Evolutionary conservation across 345 rosid genomes (phyloP).

Genomic region (Lepidium africanum): DNA sequence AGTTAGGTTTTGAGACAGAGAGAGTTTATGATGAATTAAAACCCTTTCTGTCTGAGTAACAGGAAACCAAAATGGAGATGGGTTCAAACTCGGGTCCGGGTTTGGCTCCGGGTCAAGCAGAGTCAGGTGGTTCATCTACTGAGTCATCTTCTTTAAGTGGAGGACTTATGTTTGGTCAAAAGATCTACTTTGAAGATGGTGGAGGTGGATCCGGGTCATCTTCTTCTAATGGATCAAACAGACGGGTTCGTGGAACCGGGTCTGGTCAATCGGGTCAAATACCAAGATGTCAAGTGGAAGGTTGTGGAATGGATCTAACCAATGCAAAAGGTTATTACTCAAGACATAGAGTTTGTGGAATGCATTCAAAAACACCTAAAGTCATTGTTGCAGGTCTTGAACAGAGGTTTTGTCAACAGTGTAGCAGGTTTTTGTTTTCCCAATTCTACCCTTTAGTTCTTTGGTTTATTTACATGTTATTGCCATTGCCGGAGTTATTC

Average conservation of each 20-base stretch:
- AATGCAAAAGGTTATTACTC: conserved; percentile 88
- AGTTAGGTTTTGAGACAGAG: conserved; percentile 1
- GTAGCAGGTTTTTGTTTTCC: conserved; percentile 60
- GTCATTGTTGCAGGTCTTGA: conserved; percentile 74
- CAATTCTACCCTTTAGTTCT: conserved; percentile 8
- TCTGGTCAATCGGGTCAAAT: conserved; percentile 44
- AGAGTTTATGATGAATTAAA: not conserved
- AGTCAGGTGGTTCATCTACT: conserved; percentile 47
- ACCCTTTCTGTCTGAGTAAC: conserved; percentile 14
- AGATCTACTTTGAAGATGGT: conserved; percentile 72
- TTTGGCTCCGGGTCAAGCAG: conserved; percentile 31
- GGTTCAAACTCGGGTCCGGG: conserved; percentile 59
- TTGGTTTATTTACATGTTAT: conserved; percentile 9
- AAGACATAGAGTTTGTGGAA: conserved; percentile 82
- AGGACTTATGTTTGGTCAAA: conserved; percentile 68
- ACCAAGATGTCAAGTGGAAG: conserved; percentile 94
- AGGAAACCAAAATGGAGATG: conserved; percentile 44
- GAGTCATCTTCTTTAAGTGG: conserved; percentile 54
- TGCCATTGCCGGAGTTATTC: conserved; percentile 11
- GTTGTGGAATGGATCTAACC: conserved; percentile 89
- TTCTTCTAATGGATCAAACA: conserved; percentile 23
- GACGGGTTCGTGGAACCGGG: conserved; percentile 37
- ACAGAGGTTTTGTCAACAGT: conserved; percentile 98
- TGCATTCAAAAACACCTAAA: conserved; percentile 75
- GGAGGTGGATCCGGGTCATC: conserved; percentile 39